Evolutionary conservation across 2,329 filamentous ascomycete species (phyloP).

Genomic region (Tolypocladium tropicale): DNA sequence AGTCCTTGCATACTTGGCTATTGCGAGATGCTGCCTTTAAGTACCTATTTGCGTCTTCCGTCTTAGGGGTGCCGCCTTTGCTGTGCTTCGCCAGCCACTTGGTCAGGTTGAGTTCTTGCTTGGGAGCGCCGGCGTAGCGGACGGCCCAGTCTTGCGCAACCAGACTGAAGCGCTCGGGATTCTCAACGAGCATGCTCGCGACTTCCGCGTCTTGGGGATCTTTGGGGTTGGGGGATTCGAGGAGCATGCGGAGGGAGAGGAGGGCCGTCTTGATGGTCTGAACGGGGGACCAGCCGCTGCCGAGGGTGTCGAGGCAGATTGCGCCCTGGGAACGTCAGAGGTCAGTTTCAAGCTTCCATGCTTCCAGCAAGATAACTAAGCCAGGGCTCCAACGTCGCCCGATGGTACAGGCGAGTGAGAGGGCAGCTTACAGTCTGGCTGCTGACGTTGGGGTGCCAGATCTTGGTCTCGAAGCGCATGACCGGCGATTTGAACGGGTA

Average conservation of each 20-base stretch:
- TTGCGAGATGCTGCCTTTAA: background rate
- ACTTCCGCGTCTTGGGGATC: slow-evolving; percentile 97
- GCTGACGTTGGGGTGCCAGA: slow-evolving; percentile 97
- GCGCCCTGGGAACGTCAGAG: slow-evolving; percentile 57
- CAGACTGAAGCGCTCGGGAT: slow-evolving; percentile 68
- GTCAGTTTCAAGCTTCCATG: background rate
- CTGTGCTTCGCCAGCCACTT: slow-evolving; percentile 38
- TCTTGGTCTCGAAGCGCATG: slow-evolving; percentile 86
- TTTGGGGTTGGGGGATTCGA: slow-evolving; percentile 88
- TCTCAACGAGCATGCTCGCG: slow-evolving; percentile 74
- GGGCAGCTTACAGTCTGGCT: slow-evolving; percentile 66
- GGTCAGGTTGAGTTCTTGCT: slow-evolving; percentile 23
- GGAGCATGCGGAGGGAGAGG: slow-evolving; percentile 83
- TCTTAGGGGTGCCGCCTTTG: slow-evolving; percentile 19
- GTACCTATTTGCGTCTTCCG: slow-evolving; percentile 18
- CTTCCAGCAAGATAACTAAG: background rate
- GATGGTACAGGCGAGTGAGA: background rate
- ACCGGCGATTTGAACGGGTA: slow-evolving; percentile 89
- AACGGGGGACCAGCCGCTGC: slow-evolving; percentile 86
- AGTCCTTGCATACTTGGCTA: background rate
- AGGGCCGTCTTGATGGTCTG: slow-evolving; percentile 93
- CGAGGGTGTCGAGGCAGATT: slow-evolving; percentile 91
- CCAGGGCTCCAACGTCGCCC: background rate
- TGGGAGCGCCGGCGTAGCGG: slow-evolving; percentile 66
- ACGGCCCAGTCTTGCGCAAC: slow-evolving; percentile 89